These are phyloP conservation scores for Clitoria ternatea DNA, from an alignment of 306 rosid genomes.

Conservation along the genomic window DNA sequence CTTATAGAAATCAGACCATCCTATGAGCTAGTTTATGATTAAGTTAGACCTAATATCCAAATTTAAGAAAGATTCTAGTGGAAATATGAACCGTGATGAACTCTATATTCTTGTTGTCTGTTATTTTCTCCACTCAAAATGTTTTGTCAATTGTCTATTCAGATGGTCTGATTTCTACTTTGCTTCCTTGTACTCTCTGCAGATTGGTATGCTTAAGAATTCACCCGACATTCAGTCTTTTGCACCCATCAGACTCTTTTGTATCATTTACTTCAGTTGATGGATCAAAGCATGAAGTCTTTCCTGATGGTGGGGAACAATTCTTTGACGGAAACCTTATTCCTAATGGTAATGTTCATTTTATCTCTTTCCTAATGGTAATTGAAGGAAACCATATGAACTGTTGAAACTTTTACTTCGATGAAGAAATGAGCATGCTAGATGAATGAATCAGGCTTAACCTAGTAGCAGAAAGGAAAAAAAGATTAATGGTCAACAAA, in stretches of 20 bases:
- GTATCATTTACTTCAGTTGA: slow-evolving; percentile 73
- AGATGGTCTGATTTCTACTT: not conserved
- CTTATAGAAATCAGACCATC: too few relatives aligned
- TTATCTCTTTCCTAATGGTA: slow-evolving; percentile 9
- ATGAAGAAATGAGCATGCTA: not conserved
- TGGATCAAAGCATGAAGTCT: slow-evolving; percentile 72
- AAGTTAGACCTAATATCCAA: too few relatives aligned
- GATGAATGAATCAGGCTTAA: not conserved
- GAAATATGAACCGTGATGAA: not conserved
- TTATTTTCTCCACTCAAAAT: not conserved
- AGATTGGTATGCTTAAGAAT: slow-evolving; percentile 92
- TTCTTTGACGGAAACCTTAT: slow-evolving; percentile 57
- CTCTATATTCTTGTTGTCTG: not conserved
- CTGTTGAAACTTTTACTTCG: slow-evolving; percentile 12
- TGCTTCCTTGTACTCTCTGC: slow-evolving; percentile 21
- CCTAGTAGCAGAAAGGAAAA: not conserved
- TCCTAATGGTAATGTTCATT: slow-evolving; percentile 64
- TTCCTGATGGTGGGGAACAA: slow-evolving; percentile 78
- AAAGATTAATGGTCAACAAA: too few relatives aligned
- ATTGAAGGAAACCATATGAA: not conserved
- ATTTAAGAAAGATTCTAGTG: slow-evolving; percentile 13
- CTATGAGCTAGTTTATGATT: too few relatives aligned
- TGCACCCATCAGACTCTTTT: slow-evolving; percentile 76
- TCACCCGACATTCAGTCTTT: slow-evolving; percentile 72
- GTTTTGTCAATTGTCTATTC: not conserved